Evolutionary conservation across 768 basidiomycete species (phyloP), one percentile per base, ranked within the genome.

Genomic region (Tulasnella sp.): DNA sequence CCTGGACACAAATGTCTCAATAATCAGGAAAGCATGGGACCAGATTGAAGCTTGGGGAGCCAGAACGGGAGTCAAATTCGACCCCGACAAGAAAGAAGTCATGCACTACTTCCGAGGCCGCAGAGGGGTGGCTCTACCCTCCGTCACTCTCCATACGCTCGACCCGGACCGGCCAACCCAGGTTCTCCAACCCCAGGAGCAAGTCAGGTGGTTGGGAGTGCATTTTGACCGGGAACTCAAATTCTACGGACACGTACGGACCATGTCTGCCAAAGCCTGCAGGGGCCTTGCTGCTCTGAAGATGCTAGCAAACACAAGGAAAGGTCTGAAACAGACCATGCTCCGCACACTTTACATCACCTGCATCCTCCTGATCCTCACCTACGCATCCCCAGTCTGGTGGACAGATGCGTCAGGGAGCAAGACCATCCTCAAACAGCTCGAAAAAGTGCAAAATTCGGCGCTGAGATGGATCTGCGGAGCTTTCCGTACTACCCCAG

Each of bases 301-400:
- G 0, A 87, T 88, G 84, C 85, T 88, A 0, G 83, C 81, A 22
- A 84, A 84, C 84, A 87, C 86, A 0, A 83, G 87, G 12, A 74
- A 82, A 0, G 86, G 88, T 0, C 84, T 88, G 0, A 83, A 83
- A 11, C 87, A 85, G 24, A 18, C 42, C 0, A 84, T 87, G 80
- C 54, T 86, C 0, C 72, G 84, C 11, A 83, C 50, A 5, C 83
- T 88, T 1, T 87, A 86, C 83, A 58, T 76, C 0, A 80, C 84
- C 1, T 86, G 85, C 41, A 83, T 88, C 6, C 64, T 86, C 0
- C 86, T 87, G 0, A 84, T 86, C 12, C 82, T 87, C 48, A 84
- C 86, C 8, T 86, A 88, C 80, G 86, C 85, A 0, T 82, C 83
- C 80, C 84, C 85, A 12, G 83, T 82, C 1, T 88, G 86, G 86